phyloP scores from a whole-genome alignment of 2,329 filamentous ascomycete species.

The Phyllosticta ampelicida region DNA sequence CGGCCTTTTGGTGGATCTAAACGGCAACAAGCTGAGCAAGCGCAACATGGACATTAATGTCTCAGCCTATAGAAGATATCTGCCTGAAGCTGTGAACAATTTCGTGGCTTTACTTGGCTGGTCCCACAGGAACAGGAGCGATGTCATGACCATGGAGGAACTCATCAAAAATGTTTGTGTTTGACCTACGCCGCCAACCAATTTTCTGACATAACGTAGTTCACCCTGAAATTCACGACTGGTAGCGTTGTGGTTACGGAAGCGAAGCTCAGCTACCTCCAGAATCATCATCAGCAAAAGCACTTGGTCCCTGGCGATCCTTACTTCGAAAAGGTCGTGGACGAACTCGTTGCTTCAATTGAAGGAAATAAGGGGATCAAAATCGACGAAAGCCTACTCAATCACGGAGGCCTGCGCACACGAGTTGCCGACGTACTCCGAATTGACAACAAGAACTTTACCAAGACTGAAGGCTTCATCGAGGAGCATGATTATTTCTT shows the following conservation, averaged over 20 bases:
- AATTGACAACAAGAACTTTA: constrained; percentile 47
- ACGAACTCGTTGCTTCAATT: constrained; percentile 21
- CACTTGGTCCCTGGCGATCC: constrained; percentile 37
- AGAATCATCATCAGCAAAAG: constrained; percentile 50
- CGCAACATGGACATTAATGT: constrained; percentile 60
- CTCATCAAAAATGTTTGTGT: constrained; percentile 55
- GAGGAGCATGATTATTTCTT: constrained; percentile 50
- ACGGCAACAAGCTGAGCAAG: constrained; percentile 57
- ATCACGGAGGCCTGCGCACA: constrained; percentile 21
- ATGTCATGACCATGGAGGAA: constrained; percentile 60
- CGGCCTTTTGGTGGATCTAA: constrained; percentile 36
- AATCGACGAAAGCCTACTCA: constrained; percentile 11
- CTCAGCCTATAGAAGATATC: constrained; percentile 45
- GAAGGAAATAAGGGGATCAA: background rate
- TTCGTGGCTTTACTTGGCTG: constrained; percentile 81
- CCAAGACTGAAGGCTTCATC: constrained; percentile 44
- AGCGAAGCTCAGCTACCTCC: constrained; percentile 70
- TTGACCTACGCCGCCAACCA: too few species aligned
- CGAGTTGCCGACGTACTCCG: constrained; percentile 39
- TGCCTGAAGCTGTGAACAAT: constrained; percentile 59
- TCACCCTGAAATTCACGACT: constrained; percentile 79
- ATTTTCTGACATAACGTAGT: constrained; percentile 35
- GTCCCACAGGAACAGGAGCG: constrained; percentile 57
- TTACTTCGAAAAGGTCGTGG: constrained; percentile 27
- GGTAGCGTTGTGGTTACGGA: constrained; percentile 77